A percentile compares a stretch with the other conserved stretches of the same genome.
Conservation (phyloP, 164 flowering plant genomes). For the Pachysandra terminalis region DNA sequence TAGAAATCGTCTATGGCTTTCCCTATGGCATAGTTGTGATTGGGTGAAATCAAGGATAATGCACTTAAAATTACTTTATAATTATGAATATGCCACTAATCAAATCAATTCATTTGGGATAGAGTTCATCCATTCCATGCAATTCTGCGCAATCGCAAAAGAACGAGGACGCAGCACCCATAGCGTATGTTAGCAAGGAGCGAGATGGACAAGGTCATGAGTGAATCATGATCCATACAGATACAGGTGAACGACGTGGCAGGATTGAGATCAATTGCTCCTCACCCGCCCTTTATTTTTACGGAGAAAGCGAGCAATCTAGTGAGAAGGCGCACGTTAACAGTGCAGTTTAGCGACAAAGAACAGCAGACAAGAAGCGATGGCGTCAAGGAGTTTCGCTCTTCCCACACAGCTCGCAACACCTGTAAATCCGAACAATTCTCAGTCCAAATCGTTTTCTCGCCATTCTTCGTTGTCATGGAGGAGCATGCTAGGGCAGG, state of each 20-base stretch:
- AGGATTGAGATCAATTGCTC: constrained; percentile 25
- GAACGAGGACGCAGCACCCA: too few relatives aligned
- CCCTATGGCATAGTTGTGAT: too few relatives aligned
- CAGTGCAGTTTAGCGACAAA: not conserved
- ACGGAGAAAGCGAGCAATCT: not conserved
- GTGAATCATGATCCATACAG: constrained; percentile 6
- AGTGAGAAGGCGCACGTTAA: not conserved
- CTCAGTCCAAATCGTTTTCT: constrained; percentile 7
- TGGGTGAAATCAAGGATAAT: too few relatives aligned
- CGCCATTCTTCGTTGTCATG: constrained; percentile 26
- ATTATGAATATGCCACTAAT: too few relatives aligned
- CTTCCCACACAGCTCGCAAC: constrained; percentile 35
- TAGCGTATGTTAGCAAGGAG: too few relatives aligned
- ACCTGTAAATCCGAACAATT: constrained; percentile 13
- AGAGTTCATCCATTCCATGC: too few relatives aligned
- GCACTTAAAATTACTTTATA: too few relatives aligned
- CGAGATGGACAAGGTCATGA: constrained; percentile 11
- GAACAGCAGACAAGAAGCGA: constrained; percentile 2
- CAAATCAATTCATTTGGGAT: too few relatives aligned
- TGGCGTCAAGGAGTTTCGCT: constrained; percentile 34
- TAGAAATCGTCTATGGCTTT: too few relatives aligned
- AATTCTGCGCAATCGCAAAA: too few relatives aligned
- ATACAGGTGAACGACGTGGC: constrained; percentile 39
- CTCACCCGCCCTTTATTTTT: not conserved
- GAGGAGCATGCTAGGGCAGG: constrained; percentile 30